Conservation (phyloP, 352 stramenopile genomes). For the Stephanocyclus meneghinianus region DNA sequence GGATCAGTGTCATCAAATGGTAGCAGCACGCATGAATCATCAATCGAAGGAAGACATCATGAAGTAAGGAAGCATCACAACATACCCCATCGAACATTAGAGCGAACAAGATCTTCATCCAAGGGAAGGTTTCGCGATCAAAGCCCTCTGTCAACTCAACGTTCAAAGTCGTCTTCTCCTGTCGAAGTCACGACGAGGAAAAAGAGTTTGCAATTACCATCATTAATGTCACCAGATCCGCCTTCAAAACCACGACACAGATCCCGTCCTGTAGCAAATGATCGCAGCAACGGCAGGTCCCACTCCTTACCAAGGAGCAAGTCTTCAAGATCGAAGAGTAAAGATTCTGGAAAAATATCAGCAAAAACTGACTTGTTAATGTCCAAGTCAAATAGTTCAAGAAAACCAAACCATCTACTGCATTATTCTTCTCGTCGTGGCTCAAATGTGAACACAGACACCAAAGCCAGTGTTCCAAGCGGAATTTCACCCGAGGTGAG, state of each 20-base stretch:
- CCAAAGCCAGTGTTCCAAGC: neutral
- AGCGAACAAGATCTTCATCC: neutral
- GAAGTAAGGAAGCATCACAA: neutral
- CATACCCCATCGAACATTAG: neutral
- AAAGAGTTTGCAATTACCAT: neutral
- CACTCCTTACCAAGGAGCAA: neutral
- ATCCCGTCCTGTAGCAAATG: neutral
- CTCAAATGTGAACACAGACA: neutral
- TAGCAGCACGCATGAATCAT: neutral
- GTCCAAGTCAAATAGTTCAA: neutral
- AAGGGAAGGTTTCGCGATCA: neutral
- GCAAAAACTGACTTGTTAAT: neutral
- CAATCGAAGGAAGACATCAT: neutral
- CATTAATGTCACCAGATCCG: constrained; percentile 2
- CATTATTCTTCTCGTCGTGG: neutral
- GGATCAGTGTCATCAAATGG: neutral
- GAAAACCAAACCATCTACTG: neutral
- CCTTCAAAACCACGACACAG: neutral
- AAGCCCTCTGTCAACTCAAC: neutral
- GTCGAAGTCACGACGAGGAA: neutral
- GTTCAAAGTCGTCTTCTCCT: neutral
- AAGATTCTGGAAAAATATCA: neutral
- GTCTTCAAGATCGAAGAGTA: neutral
- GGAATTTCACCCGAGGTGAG: constrained; percentile 2
- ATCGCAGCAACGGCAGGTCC: neutral